These are phyloP conservation scores for Diaporthe ampelina DNA, from an alignment of 2,329 filamentous ascomycete species.

Conservation along the genomic window DNA sequence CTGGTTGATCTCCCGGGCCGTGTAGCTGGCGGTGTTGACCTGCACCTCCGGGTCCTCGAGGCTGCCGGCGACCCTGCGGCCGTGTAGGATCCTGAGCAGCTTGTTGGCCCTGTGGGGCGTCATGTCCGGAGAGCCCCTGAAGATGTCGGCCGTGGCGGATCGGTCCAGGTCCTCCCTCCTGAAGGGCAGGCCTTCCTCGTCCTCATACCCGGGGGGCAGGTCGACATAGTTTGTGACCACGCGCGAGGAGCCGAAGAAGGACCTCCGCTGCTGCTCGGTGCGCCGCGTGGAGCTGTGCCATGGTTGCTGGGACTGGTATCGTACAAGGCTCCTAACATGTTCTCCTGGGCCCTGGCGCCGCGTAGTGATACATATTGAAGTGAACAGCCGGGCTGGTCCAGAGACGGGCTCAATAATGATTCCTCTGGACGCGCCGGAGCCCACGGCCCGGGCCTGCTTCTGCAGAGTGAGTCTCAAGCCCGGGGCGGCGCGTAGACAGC, in stretches of 20 bases:
- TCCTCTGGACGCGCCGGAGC: neutral
- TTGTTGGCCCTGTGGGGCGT: slow-evolving; percentile 64
- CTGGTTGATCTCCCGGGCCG: slow-evolving; percentile 55
- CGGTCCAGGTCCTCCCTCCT: slow-evolving; percentile 59
- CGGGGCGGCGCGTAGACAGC: slow-evolving; percentile 47
- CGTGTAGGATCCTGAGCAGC: slow-evolving; percentile 71
- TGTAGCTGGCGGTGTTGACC: slow-evolving; percentile 62
- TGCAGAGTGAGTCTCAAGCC: slow-evolving; percentile 38
- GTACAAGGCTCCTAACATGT: neutral
- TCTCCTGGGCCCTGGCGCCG: neutral
- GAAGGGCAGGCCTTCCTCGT: slow-evolving; percentile 69
- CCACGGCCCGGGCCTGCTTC: neutral
- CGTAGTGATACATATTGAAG: neutral
- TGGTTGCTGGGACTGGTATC: neutral
- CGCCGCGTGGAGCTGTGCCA: slow-evolving; percentile 16
- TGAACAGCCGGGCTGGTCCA: neutral
- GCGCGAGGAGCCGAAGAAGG: slow-evolving; percentile 46
- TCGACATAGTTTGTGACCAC: slow-evolving; percentile 68
- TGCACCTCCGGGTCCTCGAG: slow-evolving; percentile 69
- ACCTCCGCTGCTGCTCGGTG: slow-evolving; percentile 27
- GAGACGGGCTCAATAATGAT: neutral
- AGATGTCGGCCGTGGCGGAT: slow-evolving; percentile 57
- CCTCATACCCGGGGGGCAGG: slow-evolving; percentile 69
- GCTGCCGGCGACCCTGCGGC: slow-evolving; percentile 74
- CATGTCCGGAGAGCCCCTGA: slow-evolving; percentile 63